Evolutionary conservation across 345 rosid species (phyloP), one percentile per base, ranked within the genome.

Genomic region (Arabidopsis arenosa): DNA sequence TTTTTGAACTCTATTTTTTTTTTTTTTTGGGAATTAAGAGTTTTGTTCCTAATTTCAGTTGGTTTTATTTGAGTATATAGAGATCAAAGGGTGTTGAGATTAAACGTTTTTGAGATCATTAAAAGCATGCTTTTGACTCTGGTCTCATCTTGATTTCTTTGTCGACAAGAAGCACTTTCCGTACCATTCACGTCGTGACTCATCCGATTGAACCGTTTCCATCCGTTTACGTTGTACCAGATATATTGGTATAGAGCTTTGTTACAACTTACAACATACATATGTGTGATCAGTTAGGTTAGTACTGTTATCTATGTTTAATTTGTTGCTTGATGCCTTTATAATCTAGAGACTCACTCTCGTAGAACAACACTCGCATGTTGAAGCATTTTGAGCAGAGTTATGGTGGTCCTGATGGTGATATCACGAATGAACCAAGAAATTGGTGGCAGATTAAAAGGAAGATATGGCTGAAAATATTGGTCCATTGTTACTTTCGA

Each of bases 341-440:
- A 4, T 43, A 43, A 12, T 43, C n/a, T 43, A 45, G 18, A 45
- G 49, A 45, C 49, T 5, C 49, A 45, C 49, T 45, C 49, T 45
- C 18, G 49, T 45, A n/a, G 9, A 6, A n/a, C 17, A 17, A 5
- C 49, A 45, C 49, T 5, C 49, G 49, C 49, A 45, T 45, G 17
- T 45, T 45, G 48, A 43, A 43, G 48, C 48, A 43, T 43, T 43
- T 43, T 43, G 7, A 43, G 48, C n/a, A 61, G 17, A 21, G 10
- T 40, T 9, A 84, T 88, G 3, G 93, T 84, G 40, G 97, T 88
- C 58, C 59, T 86, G 68, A 83, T 13, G 5, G 93, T 92, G 49
- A 84, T 88, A 70, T 88, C 88, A 61, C 89, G 81, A 7, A 92
- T 83, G 70, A 88, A 89, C 97, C 95, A 92, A 26, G 97, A 92